Base-by-base conservation (phyloP, 768 basidiomycete genomes). In the Rhizopogon vesiculosus region DNA sequence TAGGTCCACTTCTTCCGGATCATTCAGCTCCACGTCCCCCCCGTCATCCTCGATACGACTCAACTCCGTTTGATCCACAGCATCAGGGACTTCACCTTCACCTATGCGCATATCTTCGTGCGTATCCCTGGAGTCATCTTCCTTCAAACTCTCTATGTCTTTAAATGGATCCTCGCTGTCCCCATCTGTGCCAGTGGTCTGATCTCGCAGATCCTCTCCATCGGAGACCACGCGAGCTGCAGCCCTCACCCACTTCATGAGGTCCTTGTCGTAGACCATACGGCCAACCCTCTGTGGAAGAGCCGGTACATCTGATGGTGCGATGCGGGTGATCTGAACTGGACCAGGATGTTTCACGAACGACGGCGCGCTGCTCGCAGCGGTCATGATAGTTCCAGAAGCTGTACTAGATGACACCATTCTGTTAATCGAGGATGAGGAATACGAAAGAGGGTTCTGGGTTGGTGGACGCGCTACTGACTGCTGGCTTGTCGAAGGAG, bases 381-480 rank as follows among this genome's bases (percentile, higher is more conserved):
- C 89, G 49, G 88, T 67, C 16, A 87, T 89, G 12, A 38, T 38
- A 13, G 87, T 89, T 16, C 78, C 80, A 3, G 89, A 91, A 33
- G 84, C 79, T 8, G 93, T 94, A 63, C 92, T 91, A 13, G 91
- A 88, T 6, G 93, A 95, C 8, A 95, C 91, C 64, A 91, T 92
- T 25, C 94, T 87, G 64, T 89, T 91, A 44, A 83, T 58, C 35
- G 84, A 80, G 18, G 76, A 76, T 7, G 82, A 72, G 28, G 83
- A 80, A 64, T 82, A 77, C 10, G 78, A 65, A 18, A 61, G 68
- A 6, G 64, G 56, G 12, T 60, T 59, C 53, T 55, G 65, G 6
- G 46, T 68, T n/a, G 75, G 73, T 19, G 74, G 72, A 33, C 70
- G 69, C 5, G 62, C 62, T 38, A 67, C 60, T 7, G 61, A 50